These are phyloP conservation scores for Mycena vitilis DNA, from an alignment of 768 basidiomycete genomes.

Conservation along the genomic window DNA sequence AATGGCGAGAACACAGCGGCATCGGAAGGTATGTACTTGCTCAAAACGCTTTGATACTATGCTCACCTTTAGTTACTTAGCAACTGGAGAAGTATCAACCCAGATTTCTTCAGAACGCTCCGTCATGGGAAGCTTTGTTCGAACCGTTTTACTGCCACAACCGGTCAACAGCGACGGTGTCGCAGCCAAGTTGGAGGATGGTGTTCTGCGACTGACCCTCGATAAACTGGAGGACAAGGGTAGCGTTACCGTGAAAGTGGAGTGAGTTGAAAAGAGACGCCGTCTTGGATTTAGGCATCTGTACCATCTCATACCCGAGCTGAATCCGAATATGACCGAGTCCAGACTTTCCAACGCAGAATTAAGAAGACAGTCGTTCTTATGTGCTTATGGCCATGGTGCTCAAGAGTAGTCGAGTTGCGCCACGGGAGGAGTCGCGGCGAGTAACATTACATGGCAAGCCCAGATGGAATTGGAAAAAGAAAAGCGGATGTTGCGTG, in stretches of 20 bases:
- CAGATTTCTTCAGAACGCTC: slow-evolving; percentile 70
- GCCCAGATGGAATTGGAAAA: no score
- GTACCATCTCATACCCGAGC: no score
- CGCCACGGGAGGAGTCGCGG: no score
- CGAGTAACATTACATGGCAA: no score
- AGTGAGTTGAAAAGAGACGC: slow-evolving; percentile 38
- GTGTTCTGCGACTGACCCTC: slow-evolving; percentile 72
- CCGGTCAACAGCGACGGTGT: slow-evolving; percentile 69
- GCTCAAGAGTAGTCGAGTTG: no score
- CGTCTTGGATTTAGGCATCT: neutral
- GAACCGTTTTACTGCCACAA: slow-evolving; percentile 79
- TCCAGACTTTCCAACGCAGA: no score
- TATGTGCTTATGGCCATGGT: no score
- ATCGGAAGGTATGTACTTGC: slow-evolving; percentile 46
- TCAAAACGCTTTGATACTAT: neutral
- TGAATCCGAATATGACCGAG: no score
- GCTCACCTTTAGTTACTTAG: slow-evolving; percentile 8
- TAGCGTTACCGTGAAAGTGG: slow-evolving; percentile 59
- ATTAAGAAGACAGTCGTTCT: no score
- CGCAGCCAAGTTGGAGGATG: slow-evolving; percentile 73
- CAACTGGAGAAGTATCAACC: slow-evolving; percentile 46
- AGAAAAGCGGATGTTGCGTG: no score
- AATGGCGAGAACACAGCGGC: slow-evolving; percentile 32
- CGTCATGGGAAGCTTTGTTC: slow-evolving; percentile 70
- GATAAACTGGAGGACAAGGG: slow-evolving; percentile 71